Evolutionary conservation across 2,329 filamentous ascomycete species (phyloP), one percentile per base, ranked within the genome.

Genomic region (Amesomyces nigricolor): DNA sequence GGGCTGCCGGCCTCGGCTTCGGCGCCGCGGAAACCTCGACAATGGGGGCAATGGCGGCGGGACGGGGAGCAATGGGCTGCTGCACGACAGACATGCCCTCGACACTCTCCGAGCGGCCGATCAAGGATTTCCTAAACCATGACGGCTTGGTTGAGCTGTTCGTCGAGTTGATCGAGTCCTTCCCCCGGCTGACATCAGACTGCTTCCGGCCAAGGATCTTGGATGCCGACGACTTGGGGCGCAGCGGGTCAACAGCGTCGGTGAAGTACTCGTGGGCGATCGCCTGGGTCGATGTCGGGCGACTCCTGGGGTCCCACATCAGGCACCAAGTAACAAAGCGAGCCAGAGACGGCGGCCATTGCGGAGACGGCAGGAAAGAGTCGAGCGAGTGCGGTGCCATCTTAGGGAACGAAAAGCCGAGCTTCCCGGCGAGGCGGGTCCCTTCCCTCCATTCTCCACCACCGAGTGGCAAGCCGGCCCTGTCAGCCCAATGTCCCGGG

Each of bases 311-410:
- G 71, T 99, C 94, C 94, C 94, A 99, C 88, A 97, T 94, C 62
- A 99, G 73, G 72, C 94, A 99, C 91, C 91, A 96, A 14, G 94
- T 99, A 57, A 99, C 94, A 67, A 99, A 97, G 57, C 95, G 84
- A 66, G 87, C 88, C 53, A 99, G 79, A 17, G 90, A 87, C 1
- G 86, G 75, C 5, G 94, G 94, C 94, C 94, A 99, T 67, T 96
- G 89, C 14, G 94, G 91, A 26, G 88, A 71, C 67, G 90, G 90
- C 7, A 99, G 78, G 62, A 97, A 94, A 5, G 90, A 95, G 64
- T 97, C 92, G 82, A 99, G 90, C 16, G 92, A 83, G 71, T 97
- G 94, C 49, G 94, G 94, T 19, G 94, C 92, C 94, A 99, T 97
- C 83, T 94, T 97, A 58, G 94, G 94, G 74, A 99, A 99, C 0